Percentiles rank a stretch among this genome's conserved stretches.
Conservation (phyloP, 192 early-diverging fungal genomes). For the Chytriomyces sp. region DNA sequence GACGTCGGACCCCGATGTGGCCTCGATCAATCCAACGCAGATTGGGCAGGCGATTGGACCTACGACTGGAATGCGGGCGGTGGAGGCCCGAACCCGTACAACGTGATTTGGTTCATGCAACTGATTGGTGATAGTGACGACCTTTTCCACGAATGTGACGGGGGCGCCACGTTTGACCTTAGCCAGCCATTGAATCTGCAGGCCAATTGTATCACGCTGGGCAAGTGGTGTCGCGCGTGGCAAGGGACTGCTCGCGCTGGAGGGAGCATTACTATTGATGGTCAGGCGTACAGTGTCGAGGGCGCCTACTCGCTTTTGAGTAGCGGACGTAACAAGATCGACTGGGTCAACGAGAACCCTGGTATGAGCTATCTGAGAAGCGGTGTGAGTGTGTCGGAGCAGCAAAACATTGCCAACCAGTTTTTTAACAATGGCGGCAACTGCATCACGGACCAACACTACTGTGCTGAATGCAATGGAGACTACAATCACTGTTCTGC, state of each 20-base stretch:
- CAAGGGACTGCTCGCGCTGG: neutral
- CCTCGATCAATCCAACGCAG: neutral
- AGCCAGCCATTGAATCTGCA: conserved; percentile 3
- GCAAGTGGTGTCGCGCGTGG: conserved; percentile 21
- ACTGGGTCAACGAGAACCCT: neutral
- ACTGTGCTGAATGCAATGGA: conserved; percentile 8
- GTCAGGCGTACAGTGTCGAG: neutral
- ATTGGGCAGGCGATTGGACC: neutral
- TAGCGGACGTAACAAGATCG: neutral
- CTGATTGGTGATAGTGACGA: conserved; percentile 17
- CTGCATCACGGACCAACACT: conserved; percentile 17
- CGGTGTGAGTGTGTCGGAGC: neutral
- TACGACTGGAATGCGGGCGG: neutral
- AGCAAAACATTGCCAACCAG: conserved; percentile 6
- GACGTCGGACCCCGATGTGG: neutral
- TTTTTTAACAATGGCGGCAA: neutral
- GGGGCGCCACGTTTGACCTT: neutral
- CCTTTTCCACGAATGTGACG: conserved; percentile 19
- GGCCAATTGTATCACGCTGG: conserved; percentile 4
- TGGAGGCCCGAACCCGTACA: neutral
- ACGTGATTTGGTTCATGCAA: conserved; percentile 4
- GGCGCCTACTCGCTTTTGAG: no score
- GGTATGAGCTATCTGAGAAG: neutral
- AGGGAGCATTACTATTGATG: neutral
- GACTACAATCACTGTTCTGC: neutral